phyloP scores from a whole-genome alignment of 768 basidiomycete genomes.

The Psilocybe tampanensis region DNA sequence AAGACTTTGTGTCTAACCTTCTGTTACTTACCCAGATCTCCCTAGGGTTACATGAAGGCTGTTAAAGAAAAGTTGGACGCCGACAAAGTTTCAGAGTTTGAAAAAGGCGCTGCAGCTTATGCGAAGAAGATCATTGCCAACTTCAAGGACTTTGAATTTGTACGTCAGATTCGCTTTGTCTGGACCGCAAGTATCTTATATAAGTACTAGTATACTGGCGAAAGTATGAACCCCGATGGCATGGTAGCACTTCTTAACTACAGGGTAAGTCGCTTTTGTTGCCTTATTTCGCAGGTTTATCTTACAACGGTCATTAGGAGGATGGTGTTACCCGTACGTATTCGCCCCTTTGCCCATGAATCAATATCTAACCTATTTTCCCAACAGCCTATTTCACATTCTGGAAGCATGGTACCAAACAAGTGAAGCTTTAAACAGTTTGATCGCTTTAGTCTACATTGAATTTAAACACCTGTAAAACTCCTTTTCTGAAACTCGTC shows the following conservation, averaged over 20 bases:
- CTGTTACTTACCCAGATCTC: neutral
- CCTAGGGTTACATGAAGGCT: conserved; percentile 90
- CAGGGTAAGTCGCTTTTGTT: conserved; percentile 54
- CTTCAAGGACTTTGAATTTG: conserved; percentile 95
- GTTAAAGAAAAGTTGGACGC: conserved; percentile 74
- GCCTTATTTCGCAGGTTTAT: neutral
- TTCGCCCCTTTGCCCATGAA: neutral
- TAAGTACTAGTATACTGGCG: conserved; percentile 64
- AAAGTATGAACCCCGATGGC: conserved; percentile 82
- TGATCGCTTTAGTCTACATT: neutral
- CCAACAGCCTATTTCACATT: conserved; percentile 82
- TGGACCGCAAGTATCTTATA: neutral
- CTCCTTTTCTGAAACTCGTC: neutral
- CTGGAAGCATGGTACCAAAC: conserved; percentile 95
- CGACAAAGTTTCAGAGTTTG: conserved; percentile 72
- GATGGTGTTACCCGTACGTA: conserved; percentile 82
- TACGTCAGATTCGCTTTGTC: conserved; percentile 36
- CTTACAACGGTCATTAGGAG: conserved; percentile 42
- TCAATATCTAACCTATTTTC: conserved; percentile 7
- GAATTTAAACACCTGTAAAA: neutral
- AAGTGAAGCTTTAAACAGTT: conserved; percentile 59
- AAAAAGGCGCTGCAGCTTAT: conserved; percentile 73
- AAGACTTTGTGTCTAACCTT: too few relatives aligned
- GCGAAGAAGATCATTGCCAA: conserved; percentile 90
- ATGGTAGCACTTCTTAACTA: conserved; percentile 96